A percentile compares a stretch with the other conserved stretches of the same genome.
Evolutionary conservation across 2,329 filamentous ascomycete species (phyloP).

Genomic region (Calonectria montana): DNA sequence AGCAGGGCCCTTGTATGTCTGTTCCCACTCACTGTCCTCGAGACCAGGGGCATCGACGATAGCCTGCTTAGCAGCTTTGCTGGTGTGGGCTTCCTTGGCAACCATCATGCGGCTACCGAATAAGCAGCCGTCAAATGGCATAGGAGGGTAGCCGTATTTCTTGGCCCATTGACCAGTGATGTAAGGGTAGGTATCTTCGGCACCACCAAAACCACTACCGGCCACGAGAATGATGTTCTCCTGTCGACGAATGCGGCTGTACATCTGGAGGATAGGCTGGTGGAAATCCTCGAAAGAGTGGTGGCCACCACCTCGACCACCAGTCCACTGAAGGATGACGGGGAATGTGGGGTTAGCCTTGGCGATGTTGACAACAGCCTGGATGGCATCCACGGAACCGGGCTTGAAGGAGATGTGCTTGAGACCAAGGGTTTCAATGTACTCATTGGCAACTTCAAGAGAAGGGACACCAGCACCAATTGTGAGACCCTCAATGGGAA

Average conservation of each 20-base stretch:
- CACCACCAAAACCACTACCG: slow-evolving; percentile 90
- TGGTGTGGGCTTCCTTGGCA: slow-evolving; percentile 91
- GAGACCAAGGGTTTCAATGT: slow-evolving; percentile 90
- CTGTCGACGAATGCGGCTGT: slow-evolving; percentile 85
- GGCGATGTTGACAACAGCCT: slow-evolving; percentile 90
- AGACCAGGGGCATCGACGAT: slow-evolving; percentile 89
- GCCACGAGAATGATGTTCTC: slow-evolving; percentile 90
- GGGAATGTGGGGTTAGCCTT: slow-evolving; percentile 95
- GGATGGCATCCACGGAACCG: slow-evolving; percentile 87
- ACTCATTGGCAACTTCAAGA: slow-evolving; percentile 91
- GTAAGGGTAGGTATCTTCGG: slow-evolving; percentile 93
- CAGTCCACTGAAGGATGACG: slow-evolving; percentile 95
- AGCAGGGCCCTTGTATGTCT: slow-evolving; percentile 90
- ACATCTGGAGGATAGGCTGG: slow-evolving; percentile 91
- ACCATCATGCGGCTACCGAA: slow-evolving; percentile 97
- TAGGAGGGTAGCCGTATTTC: slow-evolving; percentile 86
- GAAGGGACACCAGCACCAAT: slow-evolving; percentile 95
- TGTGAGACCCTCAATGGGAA: slow-evolving; percentile 91
- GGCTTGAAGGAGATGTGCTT: slow-evolving; percentile 97
- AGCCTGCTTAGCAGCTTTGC: slow-evolving; percentile 86
- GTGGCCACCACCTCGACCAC: slow-evolving; percentile 91
- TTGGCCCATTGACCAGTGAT: slow-evolving; percentile 90
- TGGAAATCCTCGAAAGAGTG: slow-evolving; percentile 98
- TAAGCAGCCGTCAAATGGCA: slow-evolving; percentile 93
- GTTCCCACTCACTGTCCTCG: slow-evolving; percentile 87